A percentile compares a stretch with the other conserved stretches of the same genome.
phyloP scores from a whole-genome alignment of 768 basidiomycete species.

The Hebeloma cylindrosporum region DNA sequence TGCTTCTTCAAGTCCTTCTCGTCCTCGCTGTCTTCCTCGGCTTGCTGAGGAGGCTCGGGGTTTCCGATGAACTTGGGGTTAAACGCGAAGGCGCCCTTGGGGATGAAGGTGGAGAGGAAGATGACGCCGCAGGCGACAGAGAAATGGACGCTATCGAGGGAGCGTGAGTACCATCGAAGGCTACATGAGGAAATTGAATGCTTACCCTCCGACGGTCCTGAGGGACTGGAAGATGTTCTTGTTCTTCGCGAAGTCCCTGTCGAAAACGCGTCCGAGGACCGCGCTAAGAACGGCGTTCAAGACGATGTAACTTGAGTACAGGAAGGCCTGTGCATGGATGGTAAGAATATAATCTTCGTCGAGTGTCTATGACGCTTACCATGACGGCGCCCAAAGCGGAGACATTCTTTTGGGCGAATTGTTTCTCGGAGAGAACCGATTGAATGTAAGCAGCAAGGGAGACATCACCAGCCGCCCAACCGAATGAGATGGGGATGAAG shows the following conservation, averaged over 20 bases:
- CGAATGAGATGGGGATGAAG: conserved; percentile 34
- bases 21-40: conserved; percentile 8
- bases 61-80: conserved; percentile 31
- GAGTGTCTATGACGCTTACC: too few species aligned
- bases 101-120: conserved; percentile 30
- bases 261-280: conserved; percentile 32
- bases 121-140: conserved; percentile 29
- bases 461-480: conserved; percentile 38
- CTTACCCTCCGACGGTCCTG: conserved; percentile 30
- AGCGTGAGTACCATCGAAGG: not conserved
- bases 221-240: conserved; percentile 24
- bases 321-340: too few species aligned
- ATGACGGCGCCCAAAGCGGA: conserved; percentile 33
- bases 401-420: conserved; percentile 27
- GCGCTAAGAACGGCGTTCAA: conserved; percentile 29
- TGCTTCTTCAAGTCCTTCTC: conserved; percentile 14
- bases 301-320: conserved; percentile 36
- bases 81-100: conserved; percentile 29
- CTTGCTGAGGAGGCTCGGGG: not conserved
- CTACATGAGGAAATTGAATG: not conserved
- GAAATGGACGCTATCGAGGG: conserved; percentile 30
- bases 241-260: conserved; percentile 24
- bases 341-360: too few species aligned
- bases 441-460: conserved; percentile 36
- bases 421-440: conserved; percentile 26